A percentile compares a stretch with the other conserved stretches of the same genome.
Conservation (phyloP, 1,284 basidiomycete genomes). For the Trichosporon sp. region DNA sequence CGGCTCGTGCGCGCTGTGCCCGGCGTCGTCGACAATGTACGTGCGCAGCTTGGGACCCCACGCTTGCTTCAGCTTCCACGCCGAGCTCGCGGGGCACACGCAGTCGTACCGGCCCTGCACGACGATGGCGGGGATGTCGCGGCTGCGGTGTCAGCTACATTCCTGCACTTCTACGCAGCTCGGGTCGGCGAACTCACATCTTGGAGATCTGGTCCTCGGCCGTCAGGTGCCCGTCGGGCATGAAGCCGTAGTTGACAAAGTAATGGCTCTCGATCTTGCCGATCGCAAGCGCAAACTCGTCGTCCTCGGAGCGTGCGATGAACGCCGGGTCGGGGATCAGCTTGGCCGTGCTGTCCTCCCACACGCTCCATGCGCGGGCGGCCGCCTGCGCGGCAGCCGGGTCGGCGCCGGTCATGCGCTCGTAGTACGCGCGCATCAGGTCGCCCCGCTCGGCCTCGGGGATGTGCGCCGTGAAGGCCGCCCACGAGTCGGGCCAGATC, state of each 20-base stretch:
- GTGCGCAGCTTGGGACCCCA: conserved; percentile 69
- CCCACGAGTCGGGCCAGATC: conserved; percentile 84
- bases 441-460: conserved; percentile 72
- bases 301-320: conserved; percentile 64
- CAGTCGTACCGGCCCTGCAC: conserved; percentile 66
- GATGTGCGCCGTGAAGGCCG: conserved; percentile 72
- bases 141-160: conserved; percentile 32
- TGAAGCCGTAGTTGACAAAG: conserved; percentile 80
- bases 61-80: conserved; percentile 69
- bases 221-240: conserved; percentile 81
- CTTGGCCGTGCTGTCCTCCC: conserved; percentile 84
- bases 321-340: conserved; percentile 66
- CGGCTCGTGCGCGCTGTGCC: conserved; percentile 76
- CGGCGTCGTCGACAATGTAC: conserved; percentile 78
- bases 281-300: conserved; percentile 67
- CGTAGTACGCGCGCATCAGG: conserved; percentile 70
- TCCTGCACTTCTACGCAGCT: neutral
- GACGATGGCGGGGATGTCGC: conserved; percentile 74
- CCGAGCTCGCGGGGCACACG: conserved; percentile 54
- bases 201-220: conserved; percentile 79
- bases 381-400: conserved; percentile 58
- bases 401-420: conserved; percentile 68
- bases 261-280: conserved; percentile 89
- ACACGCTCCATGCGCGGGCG: conserved; percentile 68
- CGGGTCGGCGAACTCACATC: conserved; percentile 52